phyloP scores from a whole-genome alignment of 345 rosid genomes.

The Syzygium oleosum region DNA sequence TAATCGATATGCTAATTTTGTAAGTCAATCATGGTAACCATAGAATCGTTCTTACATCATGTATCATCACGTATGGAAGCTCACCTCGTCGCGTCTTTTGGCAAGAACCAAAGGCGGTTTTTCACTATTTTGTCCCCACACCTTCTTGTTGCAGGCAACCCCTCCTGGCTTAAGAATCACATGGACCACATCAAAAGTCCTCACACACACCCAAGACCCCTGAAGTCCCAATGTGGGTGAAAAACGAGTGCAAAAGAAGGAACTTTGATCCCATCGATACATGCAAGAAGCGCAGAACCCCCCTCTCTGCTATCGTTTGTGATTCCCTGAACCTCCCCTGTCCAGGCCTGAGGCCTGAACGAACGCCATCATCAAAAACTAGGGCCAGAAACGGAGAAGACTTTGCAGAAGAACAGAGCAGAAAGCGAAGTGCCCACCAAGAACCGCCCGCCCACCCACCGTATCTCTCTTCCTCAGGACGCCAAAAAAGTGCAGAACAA shows the following conservation, averaged over 20 bases:
- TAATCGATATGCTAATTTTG: not conserved
- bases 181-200: not conserved
- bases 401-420: not conserved
- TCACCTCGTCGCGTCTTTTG: not conserved
- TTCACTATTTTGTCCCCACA: not conserved
- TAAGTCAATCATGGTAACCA: not conserved
- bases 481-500: not conserved
- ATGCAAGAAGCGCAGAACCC: not conserved
- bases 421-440: not conserved
- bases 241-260: not conserved
- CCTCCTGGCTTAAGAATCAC: not conserved
- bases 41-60: not conserved
- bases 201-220: not conserved
- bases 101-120: not conserved
- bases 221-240: not conserved
- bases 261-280: not conserved
- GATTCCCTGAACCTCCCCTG: not conserved
- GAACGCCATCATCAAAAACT: not conserved
- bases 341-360: not conserved
- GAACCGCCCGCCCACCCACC: not conserved
- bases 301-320: not conserved
- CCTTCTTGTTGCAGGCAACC: not conserved
- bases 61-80: not conserved
- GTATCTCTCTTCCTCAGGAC: not conserved
- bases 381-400: not conserved